Evolutionary conservation across 2,329 filamentous ascomycete species (phyloP).

Genomic region (Clonostachys chloroleuca): DNA sequence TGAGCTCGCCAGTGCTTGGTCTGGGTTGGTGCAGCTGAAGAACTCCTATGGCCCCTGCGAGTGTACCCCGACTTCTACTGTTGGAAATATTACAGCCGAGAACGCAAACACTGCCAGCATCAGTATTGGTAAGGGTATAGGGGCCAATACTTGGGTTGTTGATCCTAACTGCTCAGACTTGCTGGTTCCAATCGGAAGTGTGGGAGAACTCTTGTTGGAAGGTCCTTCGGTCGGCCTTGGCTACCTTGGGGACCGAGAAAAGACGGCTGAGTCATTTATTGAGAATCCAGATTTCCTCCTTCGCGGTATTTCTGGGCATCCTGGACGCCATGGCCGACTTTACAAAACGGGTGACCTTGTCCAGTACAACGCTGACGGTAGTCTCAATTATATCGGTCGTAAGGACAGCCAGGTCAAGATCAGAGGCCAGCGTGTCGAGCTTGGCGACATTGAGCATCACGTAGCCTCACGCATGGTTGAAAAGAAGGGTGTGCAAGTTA

Average conservation of each 20-base stretch:
- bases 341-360: constrained; percentile 11
- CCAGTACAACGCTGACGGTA: constrained; percentile 7
- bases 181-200: constrained; percentile 13
- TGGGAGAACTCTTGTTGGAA: constrained; percentile 38
- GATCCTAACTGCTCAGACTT: constrained; percentile 4
- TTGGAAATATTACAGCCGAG: too few species aligned
- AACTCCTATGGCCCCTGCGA: too few species aligned
- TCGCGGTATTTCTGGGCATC: constrained; percentile 22
- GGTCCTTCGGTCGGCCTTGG: constrained; percentile 49
- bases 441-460: constrained; percentile 8
- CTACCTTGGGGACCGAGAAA: constrained; percentile 46
- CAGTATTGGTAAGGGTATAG: constrained; percentile 10
- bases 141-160: constrained; percentile 6
- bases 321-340: constrained; percentile 40
- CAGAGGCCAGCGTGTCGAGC: constrained; percentile 9
- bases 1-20: too few species aligned
- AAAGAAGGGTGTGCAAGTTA: constrained; percentile 1
- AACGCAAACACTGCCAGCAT: too few species aligned
- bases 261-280: constrained; percentile 46
- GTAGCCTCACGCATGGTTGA: constrained; percentile 12
- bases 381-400: constrained; percentile 7
- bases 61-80: too few species aligned
- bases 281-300: constrained; percentile 37
- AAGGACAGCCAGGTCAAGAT: constrained; percentile 12
- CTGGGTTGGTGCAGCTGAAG: too few species aligned